phyloP scores from a whole-genome alignment of 192 early-diverging fungal genomes.

The Coemansia sp. region DNA sequence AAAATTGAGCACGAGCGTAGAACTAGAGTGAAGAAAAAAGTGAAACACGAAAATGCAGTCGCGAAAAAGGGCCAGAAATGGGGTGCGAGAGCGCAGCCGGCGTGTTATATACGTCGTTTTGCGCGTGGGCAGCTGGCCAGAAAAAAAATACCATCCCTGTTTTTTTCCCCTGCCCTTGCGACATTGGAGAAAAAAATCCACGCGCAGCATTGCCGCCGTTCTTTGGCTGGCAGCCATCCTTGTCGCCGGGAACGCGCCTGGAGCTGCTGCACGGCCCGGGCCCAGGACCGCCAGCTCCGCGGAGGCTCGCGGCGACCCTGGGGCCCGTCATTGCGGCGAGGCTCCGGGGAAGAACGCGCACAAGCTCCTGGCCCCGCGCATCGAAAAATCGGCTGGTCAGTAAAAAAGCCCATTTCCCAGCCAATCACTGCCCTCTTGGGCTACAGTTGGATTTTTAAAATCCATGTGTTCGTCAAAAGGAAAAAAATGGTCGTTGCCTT shows the following conservation, averaged over 20 bases:
- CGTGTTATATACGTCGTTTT: slow-evolving; percentile 30
- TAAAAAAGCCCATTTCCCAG: slow-evolving; percentile 6
- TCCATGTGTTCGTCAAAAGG: not conserved
- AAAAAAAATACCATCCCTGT: slow-evolving; percentile 18
- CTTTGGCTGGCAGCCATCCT: not conserved
- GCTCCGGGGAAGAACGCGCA: slow-evolving; percentile 1
- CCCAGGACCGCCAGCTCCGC: not conserved
- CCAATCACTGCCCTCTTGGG: slow-evolving; percentile 28
- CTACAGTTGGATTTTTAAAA: slow-evolving; percentile 20
- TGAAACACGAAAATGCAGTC: slow-evolving; percentile 26
- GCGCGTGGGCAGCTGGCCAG: slow-evolving; percentile 4
- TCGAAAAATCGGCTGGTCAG: slow-evolving; percentile 6
- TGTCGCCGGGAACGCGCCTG: not conserved
- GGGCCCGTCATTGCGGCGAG: not conserved
- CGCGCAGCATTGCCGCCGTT: not conserved
- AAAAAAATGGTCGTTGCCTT: not conserved
- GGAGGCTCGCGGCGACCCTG: not conserved
- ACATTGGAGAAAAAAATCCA: slow-evolving; percentile 2
- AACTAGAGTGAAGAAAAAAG: slow-evolving; percentile 14
- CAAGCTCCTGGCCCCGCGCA: not conserved
- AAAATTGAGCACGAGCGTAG: slow-evolving; percentile 2
- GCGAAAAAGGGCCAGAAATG: slow-evolving; percentile 16
- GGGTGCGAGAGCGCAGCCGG: slow-evolving; percentile 28
- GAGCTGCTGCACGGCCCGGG: not conserved
- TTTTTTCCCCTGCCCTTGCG: slow-evolving; percentile 1